A percentile compares a stretch with the other conserved stretches of the same genome.
These are phyloP conservation scores for Xylaria venustula DNA, from an alignment of 495 filamentous ascomycete species.

Conservation along the genomic window DNA sequence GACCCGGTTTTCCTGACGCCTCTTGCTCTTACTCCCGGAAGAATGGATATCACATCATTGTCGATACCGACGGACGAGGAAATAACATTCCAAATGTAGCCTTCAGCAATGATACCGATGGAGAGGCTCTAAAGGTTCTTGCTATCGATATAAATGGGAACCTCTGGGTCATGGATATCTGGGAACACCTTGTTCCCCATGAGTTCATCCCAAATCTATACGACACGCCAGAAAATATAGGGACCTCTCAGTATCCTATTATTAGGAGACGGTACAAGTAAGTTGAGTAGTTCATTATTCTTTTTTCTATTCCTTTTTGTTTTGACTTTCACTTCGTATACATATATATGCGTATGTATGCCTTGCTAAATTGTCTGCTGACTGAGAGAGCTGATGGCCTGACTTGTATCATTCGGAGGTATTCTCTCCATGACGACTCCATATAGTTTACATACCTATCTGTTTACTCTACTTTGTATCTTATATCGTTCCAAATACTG, in stretches of 20 bases:
- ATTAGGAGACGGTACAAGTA: background rate
- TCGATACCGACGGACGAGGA: constrained; percentile 25
- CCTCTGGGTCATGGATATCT: constrained; percentile 67
- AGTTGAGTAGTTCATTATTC: background rate
- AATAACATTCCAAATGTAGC: constrained; percentile 76
- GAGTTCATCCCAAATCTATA: background rate
- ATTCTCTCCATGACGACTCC: too few species aligned
- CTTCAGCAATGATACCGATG: constrained; percentile 67
- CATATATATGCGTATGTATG: background rate
- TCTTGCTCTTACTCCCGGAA: background rate
- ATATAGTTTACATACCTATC: too few species aligned
- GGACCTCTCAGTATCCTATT: too few species aligned
- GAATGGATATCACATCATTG: background rate
- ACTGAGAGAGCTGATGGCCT: too few species aligned
- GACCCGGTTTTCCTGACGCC: too few species aligned
- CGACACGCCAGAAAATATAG: background rate
- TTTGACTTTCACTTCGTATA: background rate
- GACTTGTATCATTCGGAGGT: too few species aligned
- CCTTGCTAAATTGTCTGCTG: background rate
- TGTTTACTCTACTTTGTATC: too few species aligned
- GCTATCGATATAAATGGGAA: constrained; percentile 72
- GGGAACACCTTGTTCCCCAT: background rate
- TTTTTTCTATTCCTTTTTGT: too few species aligned
- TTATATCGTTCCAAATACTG: background rate
- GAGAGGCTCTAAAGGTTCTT: constrained; percentile 62